Percentiles rank a stretch among this genome's conserved stretches.
Evolutionary conservation across 1,284 basidiomycete species (phyloP).

Genomic region (Fomitopsis palustris): DNA sequence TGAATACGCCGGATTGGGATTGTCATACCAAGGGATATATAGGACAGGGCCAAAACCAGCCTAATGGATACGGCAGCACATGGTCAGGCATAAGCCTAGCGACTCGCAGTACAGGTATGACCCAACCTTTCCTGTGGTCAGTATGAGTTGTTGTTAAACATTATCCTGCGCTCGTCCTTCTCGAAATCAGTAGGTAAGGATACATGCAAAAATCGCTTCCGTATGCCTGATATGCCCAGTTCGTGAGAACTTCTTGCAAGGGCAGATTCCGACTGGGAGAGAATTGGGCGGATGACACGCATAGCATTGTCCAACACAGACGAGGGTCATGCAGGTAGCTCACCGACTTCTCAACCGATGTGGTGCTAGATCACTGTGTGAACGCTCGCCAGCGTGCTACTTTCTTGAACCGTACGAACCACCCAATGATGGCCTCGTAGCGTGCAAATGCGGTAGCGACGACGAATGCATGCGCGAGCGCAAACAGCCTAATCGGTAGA

Average conservation of each 20-base stretch:
- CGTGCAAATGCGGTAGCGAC: slow-evolving; percentile 11
- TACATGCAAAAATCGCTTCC: slow-evolving; percentile 13
- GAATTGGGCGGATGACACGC: slow-evolving; percentile 3
- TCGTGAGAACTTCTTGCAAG: no score
- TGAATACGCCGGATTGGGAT: no score
- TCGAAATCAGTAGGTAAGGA: no score
- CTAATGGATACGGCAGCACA: no score
- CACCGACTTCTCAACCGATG: slow-evolving; percentile 10
- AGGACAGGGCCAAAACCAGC: slow-evolving; percentile 12
- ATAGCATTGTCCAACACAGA: slow-evolving; percentile 11
- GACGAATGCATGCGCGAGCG: slow-evolving; percentile 5
- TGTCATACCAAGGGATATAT: slow-evolving; percentile 11
- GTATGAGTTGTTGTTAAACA: no score
- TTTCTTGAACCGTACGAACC: background rate
- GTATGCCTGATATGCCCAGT: no score
- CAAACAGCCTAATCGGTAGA: slow-evolving; percentile 1
- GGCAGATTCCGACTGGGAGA: no score
- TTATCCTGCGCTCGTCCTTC: no score
- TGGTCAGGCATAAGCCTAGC: no score
- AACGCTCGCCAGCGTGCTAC: background rate
- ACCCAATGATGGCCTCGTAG: slow-evolving; percentile 8
- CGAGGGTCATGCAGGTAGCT: slow-evolving; percentile 12
- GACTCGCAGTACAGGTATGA: no score
- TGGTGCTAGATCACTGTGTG: background rate
- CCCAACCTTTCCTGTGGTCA: no score